A percentile compares a stretch with the other conserved stretches of the same genome.
These are phyloP conservation scores for Echria macrotheca DNA, from an alignment of 495 filamentous ascomycete species.

Conservation along the genomic window DNA sequence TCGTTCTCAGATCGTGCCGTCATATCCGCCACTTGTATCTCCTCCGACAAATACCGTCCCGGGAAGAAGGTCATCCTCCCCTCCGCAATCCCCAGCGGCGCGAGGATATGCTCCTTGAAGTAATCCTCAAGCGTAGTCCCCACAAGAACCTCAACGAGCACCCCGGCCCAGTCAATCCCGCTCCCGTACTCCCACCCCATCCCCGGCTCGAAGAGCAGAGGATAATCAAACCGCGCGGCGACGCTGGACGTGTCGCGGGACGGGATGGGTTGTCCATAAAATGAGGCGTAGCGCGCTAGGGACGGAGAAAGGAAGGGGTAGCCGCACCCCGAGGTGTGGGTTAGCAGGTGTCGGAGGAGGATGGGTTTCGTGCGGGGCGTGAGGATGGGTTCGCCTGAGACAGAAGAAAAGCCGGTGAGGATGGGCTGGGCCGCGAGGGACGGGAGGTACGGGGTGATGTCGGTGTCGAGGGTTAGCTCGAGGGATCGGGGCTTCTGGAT, in stretches of 20 bases:
- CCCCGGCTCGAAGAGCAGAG: conserved; percentile 35
- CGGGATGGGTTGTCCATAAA: neutral
- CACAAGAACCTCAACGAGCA: conserved; percentile 23
- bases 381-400: conserved; percentile 19
- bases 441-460: conserved; percentile 27
- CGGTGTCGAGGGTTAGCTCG: conserved; percentile 29
- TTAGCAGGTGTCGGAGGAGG: conserved; percentile 30
- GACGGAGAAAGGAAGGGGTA: conserved; percentile 26
- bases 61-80: conserved; percentile 27
- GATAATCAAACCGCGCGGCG: conserved; percentile 21
- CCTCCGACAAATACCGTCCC: neutral
- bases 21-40: conserved; percentile 15
- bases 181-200: conserved; percentile 32
- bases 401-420: conserved; percentile 23
- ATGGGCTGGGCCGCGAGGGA: conserved; percentile 26
- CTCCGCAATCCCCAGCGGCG: conserved; percentile 10
- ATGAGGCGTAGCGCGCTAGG: conserved; percentile 13
- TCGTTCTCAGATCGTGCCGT: too few species aligned
- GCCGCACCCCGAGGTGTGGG: conserved; percentile 29
- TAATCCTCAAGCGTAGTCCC: conserved; percentile 26
- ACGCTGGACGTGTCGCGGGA: conserved; percentile 13
- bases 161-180: conserved; percentile 31
- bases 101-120: conserved; percentile 24
- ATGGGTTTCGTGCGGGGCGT: conserved; percentile 22
- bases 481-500: conserved; percentile 34